Base-by-base conservation (phyloP, 2,329 filamentous ascomycete genomes). In the Fusarium nurragi region DNA sequence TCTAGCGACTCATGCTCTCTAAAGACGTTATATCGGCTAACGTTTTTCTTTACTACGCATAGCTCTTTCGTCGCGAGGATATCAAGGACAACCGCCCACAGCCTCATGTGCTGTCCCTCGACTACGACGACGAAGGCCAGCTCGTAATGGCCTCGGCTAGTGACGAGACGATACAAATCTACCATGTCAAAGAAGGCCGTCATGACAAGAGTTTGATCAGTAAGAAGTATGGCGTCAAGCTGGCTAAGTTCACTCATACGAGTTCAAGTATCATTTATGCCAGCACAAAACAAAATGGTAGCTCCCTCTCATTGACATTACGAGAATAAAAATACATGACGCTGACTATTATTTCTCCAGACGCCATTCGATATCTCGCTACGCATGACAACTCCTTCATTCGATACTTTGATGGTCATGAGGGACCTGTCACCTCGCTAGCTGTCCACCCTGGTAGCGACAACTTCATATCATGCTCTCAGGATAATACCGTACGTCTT, bases 311-410 rank as follows among this genome's bases (percentile, higher is more conserved):
- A 25, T 41, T 41, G n/a, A 26, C 16, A 36, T 28, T n/a, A 8
- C 16, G 16, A 30, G 18, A n/a, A 18, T 16, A 34, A 34, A 16
- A 22, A 19, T 14, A 40, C 18, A 13, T 34, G 23, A 30, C 14
- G 13, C 56, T 67, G 43, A 67, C 23, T 14, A 38, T 38, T 21
- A 16, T 19, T 14, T 43, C 25, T 8, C 19, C 55, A 90, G 90
- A 94, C 81, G 93, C 88, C 72, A 96, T 91, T 68, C 90, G 88
- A 75, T 97, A 91, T 79, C 90, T 93, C 63, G 96, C 87, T 54
- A 97, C 90, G 13, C 95, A 99, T 78, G 95, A 98, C 77, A 97
- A 98, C 79, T 91, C 90, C 58, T 99, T 97, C 77, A 91, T 98
- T 63, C 91, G 95, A 64, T 99, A 99, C 79, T 99, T 98, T 76